phyloP scores from a whole-genome alignment of 1,139 yeast genomes.

The Yamadazyma dushanensis region DNA sequence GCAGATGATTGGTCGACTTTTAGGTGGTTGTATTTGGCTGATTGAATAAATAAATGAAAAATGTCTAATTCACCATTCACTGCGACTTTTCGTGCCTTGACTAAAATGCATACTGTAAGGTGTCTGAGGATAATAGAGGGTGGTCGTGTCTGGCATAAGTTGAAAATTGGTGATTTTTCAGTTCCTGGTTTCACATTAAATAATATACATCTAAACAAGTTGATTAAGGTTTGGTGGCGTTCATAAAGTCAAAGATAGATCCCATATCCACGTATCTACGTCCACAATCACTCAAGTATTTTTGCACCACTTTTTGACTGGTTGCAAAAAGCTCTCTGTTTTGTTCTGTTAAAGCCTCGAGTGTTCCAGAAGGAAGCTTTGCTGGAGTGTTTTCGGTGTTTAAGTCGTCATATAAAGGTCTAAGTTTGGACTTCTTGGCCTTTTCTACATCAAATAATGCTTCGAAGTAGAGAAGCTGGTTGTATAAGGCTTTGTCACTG shows the following conservation, averaged over 20 bases:
- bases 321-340: conserved; percentile 64
- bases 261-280: conserved; percentile 91
- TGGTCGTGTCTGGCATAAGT: too few species aligned
- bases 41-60: too few species aligned
- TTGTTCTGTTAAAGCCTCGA: conserved; percentile 77
- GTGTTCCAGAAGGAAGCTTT: conserved; percentile 52
- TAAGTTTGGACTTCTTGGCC: conserved; percentile 57
- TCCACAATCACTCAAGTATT: conserved; percentile 81
- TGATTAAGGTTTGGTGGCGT: not conserved
- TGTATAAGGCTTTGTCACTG: conserved; percentile 78
- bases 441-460: conserved; percentile 82
- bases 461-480: conserved; percentile 78
- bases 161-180: too few species aligned
- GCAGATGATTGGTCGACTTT: not conserved
- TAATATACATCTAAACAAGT: too few species aligned
- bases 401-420: conserved; percentile 42
- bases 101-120: too few species aligned
- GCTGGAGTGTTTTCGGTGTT: conserved; percentile 31
- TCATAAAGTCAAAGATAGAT: conserved; percentile 66
- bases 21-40: not conserved
- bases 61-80: not conserved
- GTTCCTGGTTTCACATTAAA: too few species aligned
- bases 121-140: too few species aligned
- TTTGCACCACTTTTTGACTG: conserved; percentile 63
- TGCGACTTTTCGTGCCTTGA: conserved; percentile 1